phyloP scores from a whole-genome alignment of 257 asterid genomes.

The Primulina tabacum region DNA sequence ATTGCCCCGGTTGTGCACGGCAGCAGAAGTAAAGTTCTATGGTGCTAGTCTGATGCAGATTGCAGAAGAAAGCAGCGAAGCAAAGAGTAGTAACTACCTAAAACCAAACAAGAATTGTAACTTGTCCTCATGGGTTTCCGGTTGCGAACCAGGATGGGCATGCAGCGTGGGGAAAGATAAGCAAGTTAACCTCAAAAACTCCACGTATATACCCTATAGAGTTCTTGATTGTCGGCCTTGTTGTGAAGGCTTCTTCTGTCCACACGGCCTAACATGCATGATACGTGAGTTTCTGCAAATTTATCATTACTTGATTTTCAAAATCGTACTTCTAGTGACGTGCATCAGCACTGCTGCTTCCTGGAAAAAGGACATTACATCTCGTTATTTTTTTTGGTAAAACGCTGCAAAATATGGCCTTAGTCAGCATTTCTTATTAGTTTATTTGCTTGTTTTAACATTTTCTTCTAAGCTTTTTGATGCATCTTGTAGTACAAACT shows the following conservation, averaged over 20 bases:
- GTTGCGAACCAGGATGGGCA: conserved; percentile 99
- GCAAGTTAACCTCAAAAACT: conserved; percentile 54
- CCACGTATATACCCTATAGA: conserved; percentile 59
- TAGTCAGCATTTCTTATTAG: neutral
- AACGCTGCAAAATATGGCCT: neutral
- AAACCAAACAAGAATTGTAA: conserved; percentile 83
- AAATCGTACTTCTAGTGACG: neutral
- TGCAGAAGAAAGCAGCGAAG: conserved; percentile 29
- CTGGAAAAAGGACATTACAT: neutral
- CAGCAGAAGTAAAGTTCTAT: conserved; percentile 76
- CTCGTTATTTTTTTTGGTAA: neutral
- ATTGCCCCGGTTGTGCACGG: conserved; percentile 75
- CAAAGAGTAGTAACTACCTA: conserved; percentile 40
- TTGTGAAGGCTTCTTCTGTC: conserved; percentile 96
- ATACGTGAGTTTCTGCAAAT: conserved; percentile 63
- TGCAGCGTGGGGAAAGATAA: conserved; percentile 50
- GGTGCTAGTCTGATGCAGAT: conserved; percentile 41
- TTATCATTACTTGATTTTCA: neutral
- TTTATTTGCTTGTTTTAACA: neutral
- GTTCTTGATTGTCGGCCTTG: conserved; percentile 62
- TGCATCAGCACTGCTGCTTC: neutral
- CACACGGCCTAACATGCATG: conserved; percentile 98
- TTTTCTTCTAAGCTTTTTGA: conserved; percentile 2
- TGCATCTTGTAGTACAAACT: conserved; percentile 1
- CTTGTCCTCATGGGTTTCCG: conserved; percentile 72